Percentiles rank a stretch among this genome's conserved stretches.
Evolutionary conservation across 768 basidiomycete species (phyloP).

Genomic region (Phallus indusiatus): DNA sequence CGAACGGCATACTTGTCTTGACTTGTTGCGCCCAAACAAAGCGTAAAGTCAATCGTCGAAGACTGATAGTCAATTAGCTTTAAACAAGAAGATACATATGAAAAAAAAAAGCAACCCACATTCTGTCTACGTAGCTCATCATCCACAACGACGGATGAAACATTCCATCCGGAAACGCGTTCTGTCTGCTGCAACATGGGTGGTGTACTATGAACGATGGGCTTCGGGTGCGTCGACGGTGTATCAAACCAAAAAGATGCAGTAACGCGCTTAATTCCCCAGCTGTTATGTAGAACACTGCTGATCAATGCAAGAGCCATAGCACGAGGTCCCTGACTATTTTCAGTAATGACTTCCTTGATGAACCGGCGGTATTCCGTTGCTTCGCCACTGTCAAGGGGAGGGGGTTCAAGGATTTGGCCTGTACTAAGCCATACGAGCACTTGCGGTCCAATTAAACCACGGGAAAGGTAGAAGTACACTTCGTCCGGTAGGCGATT

Average conservation of each 20-base stretch:
- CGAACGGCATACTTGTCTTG: constrained; percentile 71
- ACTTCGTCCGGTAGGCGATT: constrained; percentile 91
- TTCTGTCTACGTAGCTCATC: constrained; percentile 94
- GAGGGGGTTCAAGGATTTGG: constrained; percentile 75
- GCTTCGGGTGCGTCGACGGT: constrained; percentile 35
- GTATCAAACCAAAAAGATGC: constrained; percentile 72
- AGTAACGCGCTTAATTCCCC: constrained; percentile 67
- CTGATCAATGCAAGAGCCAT: constrained; percentile 84
- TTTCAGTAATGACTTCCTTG: constrained; percentile 94
- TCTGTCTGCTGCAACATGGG: constrained; percentile 84
- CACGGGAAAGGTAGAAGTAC: constrained; percentile 92
- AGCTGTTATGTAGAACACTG: constrained; percentile 69
- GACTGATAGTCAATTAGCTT: constrained; percentile 43
- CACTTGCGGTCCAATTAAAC: constrained; percentile 79
- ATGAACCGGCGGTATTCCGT: constrained; percentile 91
- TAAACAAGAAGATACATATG: constrained; percentile 12
- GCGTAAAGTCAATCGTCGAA: constrained; percentile 91
- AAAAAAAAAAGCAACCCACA: constrained; percentile 55
- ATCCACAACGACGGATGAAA: constrained; percentile 75
- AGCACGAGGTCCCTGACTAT: constrained; percentile 86
- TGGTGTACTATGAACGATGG: constrained; percentile 60
- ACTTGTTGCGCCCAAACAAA: constrained; percentile 87
- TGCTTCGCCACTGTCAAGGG: constrained; percentile 91
- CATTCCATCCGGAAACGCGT: constrained; percentile 83
- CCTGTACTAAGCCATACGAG: constrained; percentile 93